Evolutionary conservation across 1,284 basidiomycete genomes (phyloP).

Genomic region (Moniliella sp.): DNA sequence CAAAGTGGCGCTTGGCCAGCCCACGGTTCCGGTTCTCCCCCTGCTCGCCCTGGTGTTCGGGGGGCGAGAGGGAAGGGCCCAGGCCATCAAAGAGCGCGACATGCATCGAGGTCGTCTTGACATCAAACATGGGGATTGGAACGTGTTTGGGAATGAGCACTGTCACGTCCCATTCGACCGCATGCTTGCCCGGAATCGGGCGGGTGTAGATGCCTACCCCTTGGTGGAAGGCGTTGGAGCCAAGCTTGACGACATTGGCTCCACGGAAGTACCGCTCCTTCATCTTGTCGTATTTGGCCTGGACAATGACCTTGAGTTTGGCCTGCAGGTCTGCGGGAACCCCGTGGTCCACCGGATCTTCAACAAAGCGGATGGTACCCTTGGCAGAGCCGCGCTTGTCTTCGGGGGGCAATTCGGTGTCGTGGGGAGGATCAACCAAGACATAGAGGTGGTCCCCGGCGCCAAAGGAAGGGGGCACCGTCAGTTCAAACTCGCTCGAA

Average conservation of each 20-base stretch:
- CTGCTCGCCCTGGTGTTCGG: neutral
- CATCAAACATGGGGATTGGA: neutral
- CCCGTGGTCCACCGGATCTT: neutral
- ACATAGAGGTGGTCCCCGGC: neutral
- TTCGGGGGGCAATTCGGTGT: neutral
- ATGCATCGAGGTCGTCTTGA: neutral
- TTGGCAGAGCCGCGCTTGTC: neutral
- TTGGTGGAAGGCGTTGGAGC: neutral
- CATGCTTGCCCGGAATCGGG: neutral
- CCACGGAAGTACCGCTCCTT: neutral
- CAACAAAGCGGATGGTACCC: neutral
- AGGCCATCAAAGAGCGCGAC: neutral
- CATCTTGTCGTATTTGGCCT: neutral
- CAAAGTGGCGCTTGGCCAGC: neutral
- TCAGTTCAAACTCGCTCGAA: neutral
- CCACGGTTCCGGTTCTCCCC: neutral
- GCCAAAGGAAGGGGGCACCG: neutral
- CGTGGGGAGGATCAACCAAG: neutral
- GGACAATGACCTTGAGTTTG: neutral
- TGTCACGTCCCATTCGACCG: neutral
- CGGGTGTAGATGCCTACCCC: neutral
- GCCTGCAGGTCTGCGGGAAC: neutral
- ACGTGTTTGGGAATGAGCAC: neutral
- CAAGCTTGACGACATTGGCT: neutral
- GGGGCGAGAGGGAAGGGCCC: too few species aligned